Percentiles rank a stretch among this genome's conserved stretches.
Conservation (phyloP, 2,329 filamentous ascomycete genomes). For the Penicillium sp. region DNA sequence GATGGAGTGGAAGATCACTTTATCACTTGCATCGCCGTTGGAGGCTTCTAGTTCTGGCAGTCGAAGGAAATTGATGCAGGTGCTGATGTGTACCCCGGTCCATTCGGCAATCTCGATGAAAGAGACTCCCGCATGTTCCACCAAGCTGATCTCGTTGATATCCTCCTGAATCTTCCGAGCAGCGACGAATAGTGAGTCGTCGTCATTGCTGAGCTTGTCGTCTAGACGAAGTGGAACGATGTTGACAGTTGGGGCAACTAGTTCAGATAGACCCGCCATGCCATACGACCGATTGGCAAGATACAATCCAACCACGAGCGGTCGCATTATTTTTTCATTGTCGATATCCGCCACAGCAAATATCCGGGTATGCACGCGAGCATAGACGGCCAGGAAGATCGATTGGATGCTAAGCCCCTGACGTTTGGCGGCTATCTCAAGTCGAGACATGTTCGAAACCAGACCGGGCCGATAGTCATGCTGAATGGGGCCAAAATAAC, state of each 20-base stretch:
- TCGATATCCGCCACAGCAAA: constrained; percentile 15
- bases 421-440: constrained; percentile 54
- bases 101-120: constrained; percentile 75
- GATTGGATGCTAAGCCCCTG: constrained; percentile 73
- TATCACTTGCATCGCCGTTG: constrained; percentile 8
- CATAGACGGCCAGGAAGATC: constrained; percentile 75
- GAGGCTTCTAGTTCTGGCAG: constrained; percentile 50
- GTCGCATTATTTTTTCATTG: constrained; percentile 16
- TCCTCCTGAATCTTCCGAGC: constrained; percentile 72
- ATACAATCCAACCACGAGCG: constrained; percentile 77
- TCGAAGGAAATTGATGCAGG: constrained; percentile 81
- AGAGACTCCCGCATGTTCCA: constrained; percentile 63
- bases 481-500: constrained; percentile 30
- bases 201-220: constrained; percentile 28
- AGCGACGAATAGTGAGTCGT: constrained; percentile 51
- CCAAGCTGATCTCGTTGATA: constrained; percentile 64
- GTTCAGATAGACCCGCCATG: constrained; percentile 56
- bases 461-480: constrained; percentile 56
- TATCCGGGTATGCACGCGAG: constrained; percentile 56
- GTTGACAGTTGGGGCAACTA: constrained; percentile 75
- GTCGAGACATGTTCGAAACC: constrained; percentile 45
- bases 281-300: constrained; percentile 74
- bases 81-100: constrained; percentile 73
- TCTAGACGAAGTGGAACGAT: constrained; percentile 73
- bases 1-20: constrained; percentile 20